These are phyloP conservation scores for Wakefieldia striispora DNA, from an alignment of 768 basidiomycete genomes.

Conservation along the genomic window DNA sequence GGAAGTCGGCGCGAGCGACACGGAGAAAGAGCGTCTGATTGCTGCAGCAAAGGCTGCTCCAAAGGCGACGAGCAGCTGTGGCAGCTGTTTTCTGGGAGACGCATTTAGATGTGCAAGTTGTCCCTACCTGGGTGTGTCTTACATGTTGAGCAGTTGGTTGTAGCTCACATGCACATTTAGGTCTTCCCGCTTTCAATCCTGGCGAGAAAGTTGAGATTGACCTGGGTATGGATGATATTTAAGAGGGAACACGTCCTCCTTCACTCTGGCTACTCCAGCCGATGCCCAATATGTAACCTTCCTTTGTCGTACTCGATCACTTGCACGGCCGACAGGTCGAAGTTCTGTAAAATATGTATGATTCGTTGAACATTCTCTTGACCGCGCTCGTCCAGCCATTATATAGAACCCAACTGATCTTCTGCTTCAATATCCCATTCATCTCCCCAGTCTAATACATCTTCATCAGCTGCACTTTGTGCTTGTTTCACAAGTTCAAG, in stretches of 20 bases:
- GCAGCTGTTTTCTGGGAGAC: constrained; percentile 96
- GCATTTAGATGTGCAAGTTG: constrained; percentile 96
- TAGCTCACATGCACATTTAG: constrained; percentile 41
- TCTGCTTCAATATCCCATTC: constrained; percentile 23
- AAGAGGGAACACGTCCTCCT: constrained; percentile 14
- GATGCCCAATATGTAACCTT: constrained; percentile 1
- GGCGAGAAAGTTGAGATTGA: constrained; percentile 96
- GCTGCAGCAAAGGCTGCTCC: constrained; percentile 68
- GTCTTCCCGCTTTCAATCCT: constrained; percentile 96
- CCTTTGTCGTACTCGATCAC: background rate
- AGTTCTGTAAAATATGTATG: constrained; percentile 3
- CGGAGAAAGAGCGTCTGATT: constrained; percentile 63
- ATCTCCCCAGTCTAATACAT: constrained; percentile 32
- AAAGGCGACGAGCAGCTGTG: constrained; percentile 95
- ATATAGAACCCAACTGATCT: background rate
- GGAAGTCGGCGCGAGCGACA: constrained; percentile 53
- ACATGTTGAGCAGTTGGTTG: constrained; percentile 5
- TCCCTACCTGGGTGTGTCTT: constrained; percentile 87
- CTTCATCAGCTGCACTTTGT: constrained; percentile 25
- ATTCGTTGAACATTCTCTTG: background rate
- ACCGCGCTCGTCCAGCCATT: background rate
- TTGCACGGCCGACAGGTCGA: background rate
- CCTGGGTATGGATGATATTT: constrained; percentile 88
- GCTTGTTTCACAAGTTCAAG: constrained; percentile 25
- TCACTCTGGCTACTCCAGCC: background rate